These are phyloP conservation scores for Trametes sp. DNA, from an alignment of 1,284 basidiomycete genomes.

Conservation along the genomic window DNA sequence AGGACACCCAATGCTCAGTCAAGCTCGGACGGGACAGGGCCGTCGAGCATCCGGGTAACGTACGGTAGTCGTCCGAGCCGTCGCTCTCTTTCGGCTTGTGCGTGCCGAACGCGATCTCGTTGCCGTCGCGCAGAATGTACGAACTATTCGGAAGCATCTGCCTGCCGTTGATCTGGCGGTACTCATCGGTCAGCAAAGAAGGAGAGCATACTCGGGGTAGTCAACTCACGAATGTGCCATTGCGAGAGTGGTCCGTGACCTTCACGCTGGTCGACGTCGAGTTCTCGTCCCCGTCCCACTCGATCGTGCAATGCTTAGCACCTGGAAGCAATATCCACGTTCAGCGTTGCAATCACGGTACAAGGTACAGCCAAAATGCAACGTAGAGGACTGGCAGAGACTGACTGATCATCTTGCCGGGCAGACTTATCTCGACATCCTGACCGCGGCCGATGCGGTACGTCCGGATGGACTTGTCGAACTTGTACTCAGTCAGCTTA, in stretches of 20 bases:
- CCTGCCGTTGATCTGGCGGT: conserved; percentile 71
- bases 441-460: conserved; percentile 63
- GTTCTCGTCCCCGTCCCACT: conserved; percentile 66
- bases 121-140: conserved; percentile 77
- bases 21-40: neutral
- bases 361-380: too few species aligned
- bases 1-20: neutral
- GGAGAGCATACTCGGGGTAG: too few species aligned
- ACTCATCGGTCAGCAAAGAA: neutral
- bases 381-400: conserved; percentile 30
- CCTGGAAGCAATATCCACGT: too few species aligned
- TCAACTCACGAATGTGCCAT: conserved; percentile 87
- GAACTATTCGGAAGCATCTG: conserved; percentile 63
- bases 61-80: conserved; percentile 64
- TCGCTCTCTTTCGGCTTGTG: conserved; percentile 42
- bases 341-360: too few species aligned
- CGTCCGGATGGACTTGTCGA: conserved; percentile 40
- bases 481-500: conserved; percentile 65
- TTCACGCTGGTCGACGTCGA: conserved; percentile 62
- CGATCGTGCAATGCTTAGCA: conserved; percentile 66
- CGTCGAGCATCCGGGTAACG: conserved; percentile 30
- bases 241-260: conserved; percentile 79
- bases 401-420: conserved; percentile 76
- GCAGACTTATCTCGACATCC: conserved; percentile 62
- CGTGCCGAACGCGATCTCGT: conserved; percentile 82